Conservation (phyloP, 2,329 filamentous ascomycete species). For the Fusarium vanettenii region DNA sequence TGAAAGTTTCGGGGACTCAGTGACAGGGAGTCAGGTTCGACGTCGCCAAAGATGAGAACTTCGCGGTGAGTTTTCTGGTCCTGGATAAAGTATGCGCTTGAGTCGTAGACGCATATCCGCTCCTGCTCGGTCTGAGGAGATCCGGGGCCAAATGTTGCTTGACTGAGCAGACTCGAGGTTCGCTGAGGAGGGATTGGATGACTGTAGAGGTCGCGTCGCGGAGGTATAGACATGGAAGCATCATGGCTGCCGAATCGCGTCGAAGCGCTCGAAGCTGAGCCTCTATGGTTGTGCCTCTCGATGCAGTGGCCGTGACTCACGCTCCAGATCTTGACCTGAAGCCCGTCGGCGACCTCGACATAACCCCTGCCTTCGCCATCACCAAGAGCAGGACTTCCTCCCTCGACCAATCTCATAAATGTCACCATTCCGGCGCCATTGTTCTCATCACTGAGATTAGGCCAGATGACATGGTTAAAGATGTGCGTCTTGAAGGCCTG, state of each 20-base stretch:
- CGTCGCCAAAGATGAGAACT: slow-evolving; percentile 93
- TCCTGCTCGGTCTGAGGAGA: slow-evolving; percentile 53
- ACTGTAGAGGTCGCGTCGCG: slow-evolving; percentile 41
- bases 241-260: slow-evolving; percentile 64
- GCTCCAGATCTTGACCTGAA: slow-evolving; percentile 88
- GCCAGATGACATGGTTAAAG: slow-evolving; percentile 99
- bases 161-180: slow-evolving; percentile 47
- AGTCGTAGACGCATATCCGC: slow-evolving; percentile 79
- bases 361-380: slow-evolving; percentile 86
- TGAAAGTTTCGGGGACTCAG: slow-evolving; percentile 81
- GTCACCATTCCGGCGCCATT: slow-evolving; percentile 93
- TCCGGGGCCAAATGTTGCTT: slow-evolving; percentile 42
- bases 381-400: slow-evolving; percentile 85
- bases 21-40: slow-evolving; percentile 91
- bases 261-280: slow-evolving; percentile 62
- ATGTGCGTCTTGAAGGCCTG: slow-evolving; percentile 92
- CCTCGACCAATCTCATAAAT: slow-evolving; percentile 88
- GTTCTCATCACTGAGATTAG: slow-evolving; percentile 95
- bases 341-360: slow-evolving; percentile 85
- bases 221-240: slow-evolving; percentile 47
- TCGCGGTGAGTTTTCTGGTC: slow-evolving; percentile 77
- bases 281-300: slow-evolving; percentile 75
- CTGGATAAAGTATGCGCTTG: slow-evolving; percentile 92
- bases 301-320: slow-evolving; percentile 93
- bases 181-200: slow-evolving; percentile 36